A percentile compares a stretch with the other conserved stretches of the same genome.
These are phyloP conservation scores for Penstemon newberryi DNA, from an alignment of 257 asterid genomes.

Conservation along the genomic window DNA sequence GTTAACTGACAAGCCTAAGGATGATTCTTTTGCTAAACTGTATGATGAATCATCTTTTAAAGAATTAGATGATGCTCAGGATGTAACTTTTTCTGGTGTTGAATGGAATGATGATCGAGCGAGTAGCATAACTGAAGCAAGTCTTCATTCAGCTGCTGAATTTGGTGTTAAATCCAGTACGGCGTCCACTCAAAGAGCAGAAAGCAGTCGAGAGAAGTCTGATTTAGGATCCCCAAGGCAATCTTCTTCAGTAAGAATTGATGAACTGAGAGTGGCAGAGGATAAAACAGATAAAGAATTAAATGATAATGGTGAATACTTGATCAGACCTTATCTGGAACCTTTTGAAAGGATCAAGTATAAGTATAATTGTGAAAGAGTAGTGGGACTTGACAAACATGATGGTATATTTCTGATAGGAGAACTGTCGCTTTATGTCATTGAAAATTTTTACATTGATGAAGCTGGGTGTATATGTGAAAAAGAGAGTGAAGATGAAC, in stretches of 20 bases:
- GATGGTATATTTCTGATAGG: constrained; percentile 96
- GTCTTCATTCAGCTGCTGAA: constrained; percentile 90
- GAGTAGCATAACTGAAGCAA: constrained; percentile 85
- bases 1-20: constrained; percentile 56
- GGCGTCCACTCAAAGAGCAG: constrained; percentile 69
- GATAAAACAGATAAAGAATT: constrained; percentile 82
- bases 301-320: constrained; percentile 91
- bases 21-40: constrained; percentile 59
- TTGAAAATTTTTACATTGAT: constrained; percentile 91
- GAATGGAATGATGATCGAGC: constrained; percentile 91
- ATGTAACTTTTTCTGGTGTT: constrained; percentile 66
- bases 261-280: constrained; percentile 65
- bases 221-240: constrained; percentile 78
- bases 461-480: constrained; percentile 91
- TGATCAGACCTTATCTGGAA: constrained; percentile 91
- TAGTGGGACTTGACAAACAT: constrained; percentile 95
- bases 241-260: constrained; percentile 61
- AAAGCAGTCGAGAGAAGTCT: constrained; percentile 69
- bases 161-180: constrained; percentile 77
- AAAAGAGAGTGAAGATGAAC: constrained; percentile 91
- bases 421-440: constrained; percentile 80
- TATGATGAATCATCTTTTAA: constrained; percentile 68
- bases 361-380: constrained; percentile 97
- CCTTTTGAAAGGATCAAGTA: constrained; percentile 82
- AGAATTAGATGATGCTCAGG: constrained; percentile 74